Conservation (phyloP, 768 basidiomycete genomes). For the Pisolithus orientalis region DNA sequence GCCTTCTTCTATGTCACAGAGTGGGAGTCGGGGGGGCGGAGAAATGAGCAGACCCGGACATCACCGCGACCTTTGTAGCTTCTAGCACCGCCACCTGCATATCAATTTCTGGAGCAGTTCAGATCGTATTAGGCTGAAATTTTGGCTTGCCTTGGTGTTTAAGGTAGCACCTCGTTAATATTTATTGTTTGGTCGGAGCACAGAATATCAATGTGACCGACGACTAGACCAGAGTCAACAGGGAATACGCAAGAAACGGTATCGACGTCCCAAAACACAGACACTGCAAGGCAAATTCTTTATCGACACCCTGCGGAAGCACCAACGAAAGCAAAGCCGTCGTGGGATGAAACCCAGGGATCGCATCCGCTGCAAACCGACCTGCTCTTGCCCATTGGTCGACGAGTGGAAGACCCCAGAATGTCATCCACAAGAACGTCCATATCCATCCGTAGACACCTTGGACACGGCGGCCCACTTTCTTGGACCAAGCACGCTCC, state of each 20-base stretch:
- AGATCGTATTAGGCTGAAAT: too few relatives aligned
- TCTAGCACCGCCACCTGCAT: too few relatives aligned
- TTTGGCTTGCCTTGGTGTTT: too few relatives aligned
- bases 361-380: conserved; percentile 4
- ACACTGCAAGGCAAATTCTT: not conserved
- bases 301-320: conserved; percentile 1
- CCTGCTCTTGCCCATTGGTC: conserved; percentile 31
- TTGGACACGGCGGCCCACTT: conserved; percentile 37
- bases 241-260: not conserved
- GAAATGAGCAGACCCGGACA: too few relatives aligned
- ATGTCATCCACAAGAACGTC: conserved; percentile 43
- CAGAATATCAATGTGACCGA: not conserved
- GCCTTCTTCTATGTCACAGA: too few relatives aligned
- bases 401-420: conserved; percentile 44
- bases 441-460: conserved; percentile 48
- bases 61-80: too few relatives aligned
- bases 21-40: too few relatives aligned
- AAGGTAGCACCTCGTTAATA: too few relatives aligned
- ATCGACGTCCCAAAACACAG: not conserved
- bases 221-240: not conserved
- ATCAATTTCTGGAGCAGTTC: too few relatives aligned
- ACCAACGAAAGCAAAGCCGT: conserved; percentile 21
- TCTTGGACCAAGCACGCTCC: conserved; percentile 40
- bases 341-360: conserved; percentile 7
- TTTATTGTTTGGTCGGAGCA: not conserved